A percentile compares a stretch with the other conserved stretches of the same genome.
phyloP scores from a whole-genome alignment of 1,284 basidiomycete species.

The Trichosporon sp. region DNA sequence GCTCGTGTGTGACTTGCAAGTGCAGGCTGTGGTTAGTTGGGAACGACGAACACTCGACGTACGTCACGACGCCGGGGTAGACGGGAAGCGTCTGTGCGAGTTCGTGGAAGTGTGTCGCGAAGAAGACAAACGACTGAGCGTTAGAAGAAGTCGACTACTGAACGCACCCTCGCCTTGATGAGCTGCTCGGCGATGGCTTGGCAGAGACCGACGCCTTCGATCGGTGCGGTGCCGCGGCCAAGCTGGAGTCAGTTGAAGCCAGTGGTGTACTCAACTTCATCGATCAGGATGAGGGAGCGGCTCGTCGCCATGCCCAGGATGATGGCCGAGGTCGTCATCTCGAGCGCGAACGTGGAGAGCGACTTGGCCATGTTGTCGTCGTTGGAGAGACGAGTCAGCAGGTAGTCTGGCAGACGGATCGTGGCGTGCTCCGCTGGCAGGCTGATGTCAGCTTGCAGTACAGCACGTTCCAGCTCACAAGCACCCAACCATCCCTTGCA shows the following conservation, averaged over 20 bases:
- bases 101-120: constrained; percentile 71
- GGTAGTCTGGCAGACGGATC: constrained; percentile 76
- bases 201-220: constrained; percentile 84
- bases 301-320: constrained; percentile 77
- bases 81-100: constrained; percentile 46
- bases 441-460: constrained; percentile 36
- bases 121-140: constrained; percentile 76
- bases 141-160: not conserved
- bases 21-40: constrained; percentile 65
- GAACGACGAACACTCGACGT: constrained; percentile 1
- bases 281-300: constrained; percentile 76
- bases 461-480: constrained; percentile 59
- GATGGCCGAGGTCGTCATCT: constrained; percentile 88
- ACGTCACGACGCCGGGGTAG: constrained; percentile 42
- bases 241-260: constrained; percentile 36
- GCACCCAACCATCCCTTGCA: constrained; percentile 86
- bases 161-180: constrained; percentile 68
- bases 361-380: constrained; percentile 75
- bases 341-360: constrained; percentile 87
- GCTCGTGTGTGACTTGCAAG: constrained; percentile 64
- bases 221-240: constrained; percentile 75
- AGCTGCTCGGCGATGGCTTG: constrained; percentile 90
- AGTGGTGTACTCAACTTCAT: constrained; percentile 68
- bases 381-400: constrained; percentile 85
- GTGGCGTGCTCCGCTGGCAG: constrained; percentile 88